Percentiles rank a stretch among this genome's conserved stretches.
Evolutionary conservation across 2,329 filamentous ascomycete genomes (phyloP).

Genomic region (Claviceps quebecensis): DNA sequence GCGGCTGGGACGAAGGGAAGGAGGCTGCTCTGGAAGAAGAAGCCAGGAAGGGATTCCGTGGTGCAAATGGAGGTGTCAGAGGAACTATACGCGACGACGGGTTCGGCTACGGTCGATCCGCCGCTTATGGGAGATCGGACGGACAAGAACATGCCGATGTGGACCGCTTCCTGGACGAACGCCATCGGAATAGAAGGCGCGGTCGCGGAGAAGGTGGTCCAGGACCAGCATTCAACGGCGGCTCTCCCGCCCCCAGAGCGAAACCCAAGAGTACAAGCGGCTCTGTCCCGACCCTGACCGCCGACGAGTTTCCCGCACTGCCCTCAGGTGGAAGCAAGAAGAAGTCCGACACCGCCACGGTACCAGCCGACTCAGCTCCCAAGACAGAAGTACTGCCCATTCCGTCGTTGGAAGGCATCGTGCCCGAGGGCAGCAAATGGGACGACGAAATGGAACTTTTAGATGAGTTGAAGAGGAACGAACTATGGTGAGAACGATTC

Average conservation of each 20-base stretch:
- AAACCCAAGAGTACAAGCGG: slow-evolving; percentile 5
- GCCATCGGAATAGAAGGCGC: slow-evolving; percentile 18
- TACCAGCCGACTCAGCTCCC: slow-evolving; percentile 1
- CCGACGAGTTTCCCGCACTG: slow-evolving; percentile 24
- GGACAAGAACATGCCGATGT: slow-evolving; percentile 17
- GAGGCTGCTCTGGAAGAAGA: slow-evolving; percentile 28
- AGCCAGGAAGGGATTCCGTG: slow-evolving; percentile 25
- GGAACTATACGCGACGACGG: slow-evolving; percentile 22
- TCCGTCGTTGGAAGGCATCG: slow-evolving; percentile 12
- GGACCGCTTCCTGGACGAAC: slow-evolving; percentile 23
- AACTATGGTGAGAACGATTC: not conserved
- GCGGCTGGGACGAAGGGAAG: slow-evolving; percentile 47
- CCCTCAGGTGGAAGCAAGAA: slow-evolving; percentile 16
- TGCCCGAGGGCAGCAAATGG: slow-evolving; percentile 30
- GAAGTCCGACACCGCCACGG: slow-evolving; percentile 7
- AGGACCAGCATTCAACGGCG: slow-evolving; percentile 6
- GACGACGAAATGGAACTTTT: slow-evolving; percentile 44
- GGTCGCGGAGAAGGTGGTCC: slow-evolving; percentile 17
- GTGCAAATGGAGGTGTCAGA: slow-evolving; percentile 26
- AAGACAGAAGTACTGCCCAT: not conserved
- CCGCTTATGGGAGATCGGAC: slow-evolving; percentile 17
- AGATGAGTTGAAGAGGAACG: slow-evolving; percentile 20
- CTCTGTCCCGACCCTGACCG: slow-evolving; percentile 12
- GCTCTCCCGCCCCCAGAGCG: slow-evolving; percentile 7
- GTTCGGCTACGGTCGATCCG: slow-evolving; percentile 29